Evolutionary conservation across 2,329 filamentous ascomycete species (phyloP), one percentile per base, ranked within the genome.

Genomic region (Cytospora piceicola): DNA sequence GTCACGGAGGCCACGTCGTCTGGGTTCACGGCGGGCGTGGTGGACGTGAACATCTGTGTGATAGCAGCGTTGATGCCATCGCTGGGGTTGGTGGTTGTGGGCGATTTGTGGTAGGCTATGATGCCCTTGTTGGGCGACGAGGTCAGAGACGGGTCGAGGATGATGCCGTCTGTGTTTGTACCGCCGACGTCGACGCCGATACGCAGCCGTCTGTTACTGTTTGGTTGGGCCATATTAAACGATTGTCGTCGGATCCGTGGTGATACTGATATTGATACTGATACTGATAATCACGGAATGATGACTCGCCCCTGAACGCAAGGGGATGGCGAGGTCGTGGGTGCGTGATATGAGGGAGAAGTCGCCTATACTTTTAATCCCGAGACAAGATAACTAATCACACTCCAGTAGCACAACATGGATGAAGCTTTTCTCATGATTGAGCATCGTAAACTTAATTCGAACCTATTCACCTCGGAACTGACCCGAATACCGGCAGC

Each of bases 151-250:
- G 78, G 81, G 66, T 85, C 80, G 20, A 85, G 75, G 22, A 85
- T 74, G 29, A 83, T 82, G 15, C 81, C 82, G 64, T 85, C 83
- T 8, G 83, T 85, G 69, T 85, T 85, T 56, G 83, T 85, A 30
- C 81, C 82, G 56, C 80, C 80, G 6, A 82, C 80, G 61, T 82
- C 80, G 52, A 82, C 78, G 56, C 80, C 80, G 39, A 82, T 79
- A 60, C 79, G 78, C 12, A 81, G 72, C 36, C 70, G 69, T 6
- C 58, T 61, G n/a, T 7, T 34, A 3, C 49, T 29, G 11, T 17
- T 29, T 29, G 39, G 53, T 1, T 9, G 24, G 22, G 29, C 53
- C 60, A 57, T 57, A 20, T 22, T 22, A 27, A 49, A 4, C 17
- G 2, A 6, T 27, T 27, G 14, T 9, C 24, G 7, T 9, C 14